Conservation (phyloP, 176 grass and related monocot species). For the Oryza officinalis region DNA sequence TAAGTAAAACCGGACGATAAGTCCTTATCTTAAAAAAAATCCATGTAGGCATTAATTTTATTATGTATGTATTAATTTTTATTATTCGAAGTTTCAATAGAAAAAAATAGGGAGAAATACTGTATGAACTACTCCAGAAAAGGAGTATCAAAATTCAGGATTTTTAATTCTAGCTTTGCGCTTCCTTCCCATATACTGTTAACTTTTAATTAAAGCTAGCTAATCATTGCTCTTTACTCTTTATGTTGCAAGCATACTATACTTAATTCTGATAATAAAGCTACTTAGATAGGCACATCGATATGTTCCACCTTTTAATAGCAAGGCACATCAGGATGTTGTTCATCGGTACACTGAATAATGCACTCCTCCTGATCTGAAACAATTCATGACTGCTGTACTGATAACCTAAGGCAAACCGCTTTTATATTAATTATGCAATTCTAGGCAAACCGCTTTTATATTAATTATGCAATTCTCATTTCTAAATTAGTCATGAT, state of each 20-base stretch:
- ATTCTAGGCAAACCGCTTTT: neutral
- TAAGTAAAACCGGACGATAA: too few species aligned
- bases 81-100: neutral
- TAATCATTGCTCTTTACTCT: slow-evolving; percentile 30
- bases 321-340: neutral
- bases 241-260: neutral
- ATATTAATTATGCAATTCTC: slow-evolving; percentile 5
- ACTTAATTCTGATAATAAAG: slow-evolving; percentile 26
- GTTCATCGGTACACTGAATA: neutral
- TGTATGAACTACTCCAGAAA: neutral
- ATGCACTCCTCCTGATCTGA: neutral
- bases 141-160: neutral
- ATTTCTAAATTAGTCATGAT: neutral
- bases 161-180: slow-evolving; percentile 19
- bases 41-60: neutral
- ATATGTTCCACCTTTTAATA: slow-evolving; percentile 1
- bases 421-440: slow-evolving; percentile 12
- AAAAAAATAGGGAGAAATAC: neutral
- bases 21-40: neutral
- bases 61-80: too few species aligned
- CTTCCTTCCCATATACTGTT: neutral
- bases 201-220: slow-evolving; percentile 34
- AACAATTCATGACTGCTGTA: slow-evolving; percentile 15
- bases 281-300: slow-evolving; percentile 29
- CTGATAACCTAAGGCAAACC: neutral